phyloP scores from a whole-genome alignment of 2,329 filamentous ascomycete species.

The Xylariaceae sp. region DNA sequence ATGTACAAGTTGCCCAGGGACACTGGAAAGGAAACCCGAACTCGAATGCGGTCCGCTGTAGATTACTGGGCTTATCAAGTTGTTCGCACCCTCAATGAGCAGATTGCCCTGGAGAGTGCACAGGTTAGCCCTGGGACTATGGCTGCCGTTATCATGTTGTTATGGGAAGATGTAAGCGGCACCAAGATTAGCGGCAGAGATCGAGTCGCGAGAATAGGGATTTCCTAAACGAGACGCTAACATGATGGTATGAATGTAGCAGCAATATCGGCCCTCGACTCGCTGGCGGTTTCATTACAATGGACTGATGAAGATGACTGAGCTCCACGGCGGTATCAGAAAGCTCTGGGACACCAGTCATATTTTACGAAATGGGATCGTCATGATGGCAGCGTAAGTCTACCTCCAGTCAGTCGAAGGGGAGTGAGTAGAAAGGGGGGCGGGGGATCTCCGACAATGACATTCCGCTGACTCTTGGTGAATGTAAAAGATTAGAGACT shows the following conservation, averaged over 20 bases:
- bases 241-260: constrained; percentile 2
- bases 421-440: neutral
- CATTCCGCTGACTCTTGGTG: neutral
- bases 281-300: constrained; percentile 31
- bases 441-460: neutral
- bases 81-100: constrained; percentile 29
- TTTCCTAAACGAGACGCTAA: neutral
- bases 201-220: neutral
- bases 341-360: constrained; percentile 13
- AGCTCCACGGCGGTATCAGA: constrained; percentile 29
- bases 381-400: constrained; percentile 27
- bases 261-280: constrained; percentile 12
- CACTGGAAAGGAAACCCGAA: constrained; percentile 2
- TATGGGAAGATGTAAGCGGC: constrained; percentile 29
- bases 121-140: constrained; percentile 26
- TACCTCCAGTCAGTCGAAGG: neutral
- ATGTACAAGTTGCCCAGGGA: constrained; percentile 15
- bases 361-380: constrained; percentile 9
- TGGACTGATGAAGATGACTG: constrained; percentile 28
- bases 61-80: constrained; percentile 28
- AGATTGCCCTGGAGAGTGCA: constrained; percentile 22
- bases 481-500: constrained; percentile 23
- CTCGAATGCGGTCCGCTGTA: constrained; percentile 12
- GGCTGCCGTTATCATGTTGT: constrained; percentile 26
- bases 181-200: too few species aligned